Evolutionary conservation across 495 filamentous ascomycete genomes (phyloP), one percentile per base, ranked within the genome.

Genomic region (Hypoxylon subgilvum): DNA sequence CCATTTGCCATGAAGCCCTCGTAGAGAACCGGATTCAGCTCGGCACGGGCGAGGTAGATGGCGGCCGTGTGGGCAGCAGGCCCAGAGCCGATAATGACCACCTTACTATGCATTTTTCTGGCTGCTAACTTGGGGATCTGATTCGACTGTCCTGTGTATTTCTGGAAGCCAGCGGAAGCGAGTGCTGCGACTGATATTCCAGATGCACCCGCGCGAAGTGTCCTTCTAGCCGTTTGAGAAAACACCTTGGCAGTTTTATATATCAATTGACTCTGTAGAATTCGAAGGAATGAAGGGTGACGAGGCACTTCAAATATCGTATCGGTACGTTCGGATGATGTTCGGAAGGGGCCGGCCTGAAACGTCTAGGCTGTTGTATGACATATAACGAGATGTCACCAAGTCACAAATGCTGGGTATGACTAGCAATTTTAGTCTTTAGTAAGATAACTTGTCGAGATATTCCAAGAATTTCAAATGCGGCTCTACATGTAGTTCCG

Each of bases 1-100:
- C 94, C 94, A 66, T 96, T 95, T 61, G 94, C 94, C 55, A 98
- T 86, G 81, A 97, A 96, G 55, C 94, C 94, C 79, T 98, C 94
- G 69, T 97, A 98, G 50, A 98, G 79, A 54, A 96, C 88, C 30
- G 94, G 88, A 70, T 89, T 87, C 61, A 98, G 78, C 72, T 98
- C 92, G 60, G 94, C 94, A 69, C 94, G 89, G 21, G 92, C 88
- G 55, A 96, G 87, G 73, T 98, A 98, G 70, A 98, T 84, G 63
- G 93, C 94, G 51, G 94, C 94, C 32, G 94, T 97, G 79, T 98
- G 94, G 70, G 91, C 94, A 61, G 91, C 94, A 47, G 94, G 94
- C 79, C 94, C 94, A 49, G 94, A 97, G 79, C 92, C 91, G 76
- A 91, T 86, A 68, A 91, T 84, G 66, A 92, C 87, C 41, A 93